Conservation (phyloP, 2,329 filamentous ascomycete species). For the Fusarium mundagurra region DNA sequence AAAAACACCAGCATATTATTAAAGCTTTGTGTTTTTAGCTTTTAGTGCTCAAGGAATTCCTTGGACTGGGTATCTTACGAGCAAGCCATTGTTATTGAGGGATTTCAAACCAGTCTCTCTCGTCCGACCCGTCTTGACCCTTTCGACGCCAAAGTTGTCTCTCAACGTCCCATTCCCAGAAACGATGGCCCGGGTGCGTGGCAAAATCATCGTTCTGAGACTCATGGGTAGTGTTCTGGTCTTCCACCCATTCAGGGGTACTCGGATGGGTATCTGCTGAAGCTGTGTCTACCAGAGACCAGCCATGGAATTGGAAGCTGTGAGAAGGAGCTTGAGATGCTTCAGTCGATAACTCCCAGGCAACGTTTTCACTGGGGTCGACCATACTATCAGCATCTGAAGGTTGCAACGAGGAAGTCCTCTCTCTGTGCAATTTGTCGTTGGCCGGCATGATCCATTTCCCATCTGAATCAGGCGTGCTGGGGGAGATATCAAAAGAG, state of each 20-base stretch:
- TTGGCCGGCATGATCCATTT: not conserved
- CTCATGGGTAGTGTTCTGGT: not conserved
- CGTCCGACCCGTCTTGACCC: not conserved
- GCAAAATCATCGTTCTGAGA: constrained; percentile 8
- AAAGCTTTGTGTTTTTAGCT: not conserved
- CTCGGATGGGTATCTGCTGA: not conserved
- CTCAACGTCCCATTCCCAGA: constrained; percentile 20
- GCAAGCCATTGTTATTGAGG: not conserved
- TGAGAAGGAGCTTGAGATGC: not conserved
- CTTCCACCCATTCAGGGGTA: not conserved
- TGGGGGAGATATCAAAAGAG: not conserved
- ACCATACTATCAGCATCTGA: not conserved
- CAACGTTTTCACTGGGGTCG: not conserved
- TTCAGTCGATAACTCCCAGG: not conserved
- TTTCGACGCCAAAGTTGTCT: constrained; percentile 16
- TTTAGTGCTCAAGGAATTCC: not conserved
- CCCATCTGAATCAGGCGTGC: not conserved
- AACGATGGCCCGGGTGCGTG: constrained; percentile 5
- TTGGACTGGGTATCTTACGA: not conserved
- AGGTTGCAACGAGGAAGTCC: not conserved
- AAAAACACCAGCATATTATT: not conserved
- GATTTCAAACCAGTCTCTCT: constrained; percentile 25
- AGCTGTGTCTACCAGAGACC: not conserved
- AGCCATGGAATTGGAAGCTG: not conserved
- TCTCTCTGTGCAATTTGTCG: not conserved